Conservation (phyloP, 495 filamentous ascomycete genomes). For the Cladorrhinum samala region DNA sequence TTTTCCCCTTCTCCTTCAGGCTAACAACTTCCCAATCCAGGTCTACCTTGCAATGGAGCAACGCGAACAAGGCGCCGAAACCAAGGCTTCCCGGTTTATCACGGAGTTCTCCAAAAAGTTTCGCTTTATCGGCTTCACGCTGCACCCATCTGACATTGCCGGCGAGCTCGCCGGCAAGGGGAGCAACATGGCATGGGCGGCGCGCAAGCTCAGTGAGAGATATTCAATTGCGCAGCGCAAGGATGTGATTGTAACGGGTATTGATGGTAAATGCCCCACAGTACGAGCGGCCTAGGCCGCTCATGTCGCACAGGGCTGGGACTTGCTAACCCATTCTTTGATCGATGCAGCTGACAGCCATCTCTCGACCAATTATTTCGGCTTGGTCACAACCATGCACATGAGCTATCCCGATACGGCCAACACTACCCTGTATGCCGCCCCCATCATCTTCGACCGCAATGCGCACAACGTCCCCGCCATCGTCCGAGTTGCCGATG, state of each 20-base stretch:
- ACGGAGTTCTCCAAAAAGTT: slow-evolving; percentile 54
- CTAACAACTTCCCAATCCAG: slow-evolving; percentile 33
- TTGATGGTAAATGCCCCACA: slow-evolving; percentile 52
- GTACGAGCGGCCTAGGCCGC: slow-evolving; percentile 1
- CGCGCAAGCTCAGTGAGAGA: slow-evolving; percentile 52
- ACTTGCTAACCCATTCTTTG: slow-evolving; percentile 26
- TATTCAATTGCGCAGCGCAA: slow-evolving; percentile 44
- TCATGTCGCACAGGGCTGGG: slow-evolving; percentile 10
- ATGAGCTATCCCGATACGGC: slow-evolving; percentile 47
- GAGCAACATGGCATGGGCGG: slow-evolving; percentile 63
- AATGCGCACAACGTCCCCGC: slow-evolving; percentile 60
- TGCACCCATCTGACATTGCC: slow-evolving; percentile 55
- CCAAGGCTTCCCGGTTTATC: slow-evolving; percentile 50
- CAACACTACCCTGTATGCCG: slow-evolving; percentile 54
- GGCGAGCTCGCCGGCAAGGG: slow-evolving; percentile 62
- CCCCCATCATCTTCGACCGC: slow-evolving; percentile 67
- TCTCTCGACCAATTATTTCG: slow-evolving; percentile 59
- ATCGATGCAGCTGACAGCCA: slow-evolving; percentile 56
- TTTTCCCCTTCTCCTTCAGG: too few species aligned
- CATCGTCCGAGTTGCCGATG: slow-evolving; percentile 61
- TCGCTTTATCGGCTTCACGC: slow-evolving; percentile 52
- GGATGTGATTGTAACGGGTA: slow-evolving; percentile 61
- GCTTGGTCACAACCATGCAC: slow-evolving; percentile 54
- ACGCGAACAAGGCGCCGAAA: slow-evolving; percentile 46
- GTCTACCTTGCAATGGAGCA: slow-evolving; percentile 68